Conservation (phyloP, 805 yeast species). For the Saccharomycopsis fibuligera region DNA sequence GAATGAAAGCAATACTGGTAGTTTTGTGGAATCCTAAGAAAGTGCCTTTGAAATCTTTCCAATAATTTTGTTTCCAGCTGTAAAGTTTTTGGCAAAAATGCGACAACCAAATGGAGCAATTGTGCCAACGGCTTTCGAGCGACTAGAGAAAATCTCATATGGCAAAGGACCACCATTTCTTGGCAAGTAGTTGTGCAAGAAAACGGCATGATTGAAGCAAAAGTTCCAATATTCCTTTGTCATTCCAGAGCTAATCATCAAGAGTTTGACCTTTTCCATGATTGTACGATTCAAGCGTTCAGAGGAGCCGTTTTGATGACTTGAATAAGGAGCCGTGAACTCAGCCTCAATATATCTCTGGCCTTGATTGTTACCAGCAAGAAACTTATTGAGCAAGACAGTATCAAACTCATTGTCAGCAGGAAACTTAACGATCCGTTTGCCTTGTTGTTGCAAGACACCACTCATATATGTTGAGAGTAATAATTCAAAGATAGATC, state of each 20-base stretch:
- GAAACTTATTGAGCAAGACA: neutral
- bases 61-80: neutral
- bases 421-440: neutral
- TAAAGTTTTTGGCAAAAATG: neutral
- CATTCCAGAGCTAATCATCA: neutral
- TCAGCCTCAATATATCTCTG: neutral
- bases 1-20: neutral
- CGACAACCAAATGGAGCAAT: neutral
- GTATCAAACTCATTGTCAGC: neutral
- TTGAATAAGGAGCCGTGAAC: neutral
- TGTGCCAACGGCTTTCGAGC: neutral
- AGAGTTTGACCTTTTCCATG: neutral
- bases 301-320: neutral
- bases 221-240: too few species aligned
- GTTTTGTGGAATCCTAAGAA: neutral
- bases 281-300: neutral
- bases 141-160: neutral
- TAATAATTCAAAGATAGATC: too few species aligned
- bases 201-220: neutral
- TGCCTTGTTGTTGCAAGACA: neutral
- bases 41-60: neutral
- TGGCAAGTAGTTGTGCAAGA: neutral
- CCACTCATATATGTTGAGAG: neutral
- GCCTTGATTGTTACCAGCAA: neutral
- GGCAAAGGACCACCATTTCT: neutral